These are phyloP conservation scores for Dendrocalamus sinicus DNA, from an alignment of 176 grass and related monocot genomes.

Conservation along the genomic window DNA sequence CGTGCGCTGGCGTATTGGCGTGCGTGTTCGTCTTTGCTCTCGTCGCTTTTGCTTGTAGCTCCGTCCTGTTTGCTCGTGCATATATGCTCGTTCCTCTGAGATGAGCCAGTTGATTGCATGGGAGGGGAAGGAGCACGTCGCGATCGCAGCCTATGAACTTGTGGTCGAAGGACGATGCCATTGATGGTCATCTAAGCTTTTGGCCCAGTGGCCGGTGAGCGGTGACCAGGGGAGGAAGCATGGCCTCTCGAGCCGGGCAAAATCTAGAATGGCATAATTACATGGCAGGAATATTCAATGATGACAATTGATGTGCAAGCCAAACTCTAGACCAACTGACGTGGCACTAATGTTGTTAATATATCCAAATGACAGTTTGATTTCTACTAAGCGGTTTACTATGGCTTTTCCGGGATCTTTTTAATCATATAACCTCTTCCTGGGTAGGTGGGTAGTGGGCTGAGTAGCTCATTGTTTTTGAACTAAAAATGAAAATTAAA, in stretches of 20 bases:
- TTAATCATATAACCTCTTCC: too few relatives aligned
- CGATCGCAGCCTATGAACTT: not conserved
- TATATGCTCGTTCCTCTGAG: not conserved
- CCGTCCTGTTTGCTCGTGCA: not conserved
- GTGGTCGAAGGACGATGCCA: not conserved
- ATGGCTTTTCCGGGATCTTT: too few relatives aligned
- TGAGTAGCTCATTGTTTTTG: too few relatives aligned
- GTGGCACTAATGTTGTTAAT: not conserved
- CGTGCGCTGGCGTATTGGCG: not conserved
- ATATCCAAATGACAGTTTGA: too few relatives aligned
- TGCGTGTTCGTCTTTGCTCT: constrained; percentile 1
- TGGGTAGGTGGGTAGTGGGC: too few relatives aligned
- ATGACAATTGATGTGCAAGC: not conserved
- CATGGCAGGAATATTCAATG: not conserved
- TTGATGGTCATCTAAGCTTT: not conserved
- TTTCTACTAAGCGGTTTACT: too few relatives aligned
- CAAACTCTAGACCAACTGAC: not conserved
- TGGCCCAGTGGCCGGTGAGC: not conserved
- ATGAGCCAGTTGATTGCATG: not conserved
- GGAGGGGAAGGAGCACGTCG: not conserved
- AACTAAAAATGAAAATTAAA: too few relatives aligned
- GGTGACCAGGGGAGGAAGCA: not conserved
- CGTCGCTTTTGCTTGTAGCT: not conserved
- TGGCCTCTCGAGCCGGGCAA: constrained; percentile 15
- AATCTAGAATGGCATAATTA: not conserved